Conservation (phyloP, 164 flowering plant species). For the Magnolia officinalis region DNA sequence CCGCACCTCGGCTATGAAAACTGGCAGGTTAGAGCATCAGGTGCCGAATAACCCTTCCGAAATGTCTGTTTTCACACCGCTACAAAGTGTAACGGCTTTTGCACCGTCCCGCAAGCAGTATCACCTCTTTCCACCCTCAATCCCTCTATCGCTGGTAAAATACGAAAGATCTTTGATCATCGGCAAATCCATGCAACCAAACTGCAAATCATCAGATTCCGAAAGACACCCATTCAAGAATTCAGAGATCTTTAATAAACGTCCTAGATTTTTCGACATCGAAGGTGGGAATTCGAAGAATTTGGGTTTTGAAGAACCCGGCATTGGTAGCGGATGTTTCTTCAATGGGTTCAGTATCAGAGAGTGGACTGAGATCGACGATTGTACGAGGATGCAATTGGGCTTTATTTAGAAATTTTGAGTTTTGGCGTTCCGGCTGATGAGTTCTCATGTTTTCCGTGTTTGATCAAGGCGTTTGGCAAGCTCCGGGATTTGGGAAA, state of each 20-base stretch:
- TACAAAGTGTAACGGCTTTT: not conserved
- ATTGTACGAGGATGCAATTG: conserved; percentile 29
- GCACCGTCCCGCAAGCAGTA: not conserved
- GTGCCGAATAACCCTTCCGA: not conserved
- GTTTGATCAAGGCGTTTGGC: conserved; percentile 50
- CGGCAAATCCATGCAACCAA: not conserved
- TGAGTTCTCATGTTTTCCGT: conserved; percentile 32
- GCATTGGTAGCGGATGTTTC: not conserved
- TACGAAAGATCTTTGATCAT: not conserved
- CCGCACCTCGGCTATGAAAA: not conserved
- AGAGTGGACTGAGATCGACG: conserved; percentile 27
- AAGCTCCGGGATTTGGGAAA: conserved; percentile 24
- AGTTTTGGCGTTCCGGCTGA: conserved; percentile 22
- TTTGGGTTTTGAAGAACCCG: not conserved
- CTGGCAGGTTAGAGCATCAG: not conserved
- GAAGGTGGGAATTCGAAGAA: not conserved
- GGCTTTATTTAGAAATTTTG: conserved; percentile 27
- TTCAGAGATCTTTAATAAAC: not conserved
- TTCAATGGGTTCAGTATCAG: conserved; percentile 6
- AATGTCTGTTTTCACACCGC: not conserved
- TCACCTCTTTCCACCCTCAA: not conserved
- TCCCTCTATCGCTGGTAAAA: not conserved
- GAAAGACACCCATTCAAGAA: not conserved
- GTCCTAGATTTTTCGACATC: not conserved
- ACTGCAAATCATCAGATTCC: conserved; percentile 1